phyloP scores from a whole-genome alignment of 1,139 yeast genomes.

The Wickerhamiella pararugosa region DNA sequence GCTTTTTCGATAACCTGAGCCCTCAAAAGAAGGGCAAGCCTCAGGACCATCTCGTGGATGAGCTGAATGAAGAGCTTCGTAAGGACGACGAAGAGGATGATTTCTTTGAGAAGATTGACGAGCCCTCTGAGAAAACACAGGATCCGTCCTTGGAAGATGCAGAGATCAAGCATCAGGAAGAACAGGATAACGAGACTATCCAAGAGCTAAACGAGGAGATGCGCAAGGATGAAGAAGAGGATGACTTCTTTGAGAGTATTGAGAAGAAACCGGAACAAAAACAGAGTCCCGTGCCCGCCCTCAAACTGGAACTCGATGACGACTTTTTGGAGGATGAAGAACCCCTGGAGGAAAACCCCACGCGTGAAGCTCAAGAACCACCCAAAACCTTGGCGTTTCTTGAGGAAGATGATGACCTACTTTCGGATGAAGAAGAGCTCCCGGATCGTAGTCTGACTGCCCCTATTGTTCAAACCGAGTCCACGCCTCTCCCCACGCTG shows the following conservation, averaged over 20 bases:
- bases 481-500: conserved; percentile 18
- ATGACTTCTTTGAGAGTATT: conserved; percentile 2
- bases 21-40: neutral
- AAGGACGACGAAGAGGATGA: conserved; percentile 2
- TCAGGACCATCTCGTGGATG: neutral
- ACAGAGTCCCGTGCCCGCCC: conserved; percentile 5
- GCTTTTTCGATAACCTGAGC: neutral
- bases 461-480: conserved; percentile 6
- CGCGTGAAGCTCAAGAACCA: neutral
- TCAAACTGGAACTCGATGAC: conserved; percentile 1
- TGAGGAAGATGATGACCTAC: conserved; percentile 35
- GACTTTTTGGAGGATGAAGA: conserved; percentile 13
- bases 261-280: conserved; percentile 1
- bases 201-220: neutral
- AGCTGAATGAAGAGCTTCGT: neutral
- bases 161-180: neutral
- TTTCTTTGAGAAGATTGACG: conserved; percentile 5
- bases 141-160: neutral
- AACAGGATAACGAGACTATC: neutral
- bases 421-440: conserved; percentile 26
- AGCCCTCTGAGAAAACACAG: neutral
- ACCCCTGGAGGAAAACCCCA: neutral
- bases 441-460: conserved; percentile 8
- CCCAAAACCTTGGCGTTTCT: conserved; percentile 25
- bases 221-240: conserved; percentile 3